phyloP scores from a whole-genome alignment of 2,329 filamentous ascomycete genomes.

The Coniochaeta ligniaria region DNA sequence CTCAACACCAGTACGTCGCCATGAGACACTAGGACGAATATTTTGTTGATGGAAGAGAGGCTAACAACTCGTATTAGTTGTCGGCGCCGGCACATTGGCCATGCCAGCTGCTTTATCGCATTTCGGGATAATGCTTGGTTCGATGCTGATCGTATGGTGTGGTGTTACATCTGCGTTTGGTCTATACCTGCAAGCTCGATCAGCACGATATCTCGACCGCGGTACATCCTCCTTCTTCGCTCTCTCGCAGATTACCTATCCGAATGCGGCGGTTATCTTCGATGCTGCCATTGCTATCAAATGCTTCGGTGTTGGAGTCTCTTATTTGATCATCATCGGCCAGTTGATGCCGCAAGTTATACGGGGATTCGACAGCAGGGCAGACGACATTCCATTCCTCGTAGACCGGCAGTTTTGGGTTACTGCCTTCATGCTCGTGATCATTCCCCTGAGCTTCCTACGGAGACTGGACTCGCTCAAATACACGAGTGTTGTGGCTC shows the following conservation, averaged over 20 bases:
- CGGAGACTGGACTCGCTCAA: conserved; percentile 90
- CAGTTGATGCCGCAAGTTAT: conserved; percentile 97
- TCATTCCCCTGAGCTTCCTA: conserved; percentile 91
- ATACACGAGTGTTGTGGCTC: conserved; percentile 87
- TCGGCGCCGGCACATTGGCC: conserved; percentile 88
- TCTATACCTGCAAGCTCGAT: conserved; percentile 88
- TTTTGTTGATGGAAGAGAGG: conserved; percentile 1
- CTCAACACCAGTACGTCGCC: conserved; percentile 77
- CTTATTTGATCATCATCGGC: conserved; percentile 97
- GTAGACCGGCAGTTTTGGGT: conserved; percentile 95
- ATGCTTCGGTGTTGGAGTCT: conserved; percentile 95
- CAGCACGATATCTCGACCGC: conserved; percentile 85
- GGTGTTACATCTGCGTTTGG: conserved; percentile 85
- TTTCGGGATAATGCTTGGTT: conserved; percentile 85
- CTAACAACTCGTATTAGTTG: conserved; percentile 46
- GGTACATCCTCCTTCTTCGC: conserved; percentile 90
- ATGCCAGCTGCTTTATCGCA: conserved; percentile 94
- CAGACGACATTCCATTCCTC: conserved; percentile 62
- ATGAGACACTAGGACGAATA: neutral
- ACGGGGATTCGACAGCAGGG: conserved; percentile 63
- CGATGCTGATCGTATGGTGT: conserved; percentile 83
- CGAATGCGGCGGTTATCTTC: conserved; percentile 90
- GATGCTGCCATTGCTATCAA: conserved; percentile 95
- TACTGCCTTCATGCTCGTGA: conserved; percentile 91
- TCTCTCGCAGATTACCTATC: conserved; percentile 94